Evolutionary conservation across 129 eudicot species (phyloP), one percentile per base, ranked within the genome.

Genomic region (Helichrysum umbraculigerum): DNA sequence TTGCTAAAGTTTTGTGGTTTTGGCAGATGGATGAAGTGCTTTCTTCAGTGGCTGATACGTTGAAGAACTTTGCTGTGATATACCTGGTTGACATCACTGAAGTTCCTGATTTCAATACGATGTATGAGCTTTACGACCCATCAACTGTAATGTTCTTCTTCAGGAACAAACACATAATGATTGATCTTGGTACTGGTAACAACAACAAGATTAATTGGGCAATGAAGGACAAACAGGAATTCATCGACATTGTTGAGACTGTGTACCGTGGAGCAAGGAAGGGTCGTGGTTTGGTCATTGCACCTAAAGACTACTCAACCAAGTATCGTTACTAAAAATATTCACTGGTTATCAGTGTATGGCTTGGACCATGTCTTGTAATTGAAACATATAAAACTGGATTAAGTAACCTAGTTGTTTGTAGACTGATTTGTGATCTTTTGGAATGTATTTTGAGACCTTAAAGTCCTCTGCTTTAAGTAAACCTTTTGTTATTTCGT

Each of bases 161-260:
- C 74, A 86, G 98, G 86, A 92, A 90, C 94, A 92, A 90, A 62
- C 96, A 90, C 81, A 88, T 87, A 29, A 90, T 90, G 96, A 92
- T 92, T 60, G 98, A 92, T 83, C 96, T 92, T 64, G 96, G 96
- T 21, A 92, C 96, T 2, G 96, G 96, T 56, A 92, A 92, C 90
- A 92, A 92, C 88, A 92, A 92, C 76, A 92, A 92, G 87, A 92
- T 89, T 81, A 92, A 92, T 63, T 92, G 98, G 98, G 98, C 98
- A 34, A 82, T 92, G 84, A 92, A 92, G 83, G 92, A 89, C 79
- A 92, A 92, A 80, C 98, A 93, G 66, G 98, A 93, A 82, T 90
- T 93, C 79, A 90, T 93, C 5, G 98, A 93, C 89, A 93, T 90
- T 34, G 94, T 93, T 16, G 98, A 93, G 84, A 93, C 98, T 2